Percentiles rank a stretch among this genome's conserved stretches.
These are phyloP conservation scores for Coemansia sp. DNA, from an alignment of 371 early-diverging fungal genomes.

Conservation along the genomic window DNA sequence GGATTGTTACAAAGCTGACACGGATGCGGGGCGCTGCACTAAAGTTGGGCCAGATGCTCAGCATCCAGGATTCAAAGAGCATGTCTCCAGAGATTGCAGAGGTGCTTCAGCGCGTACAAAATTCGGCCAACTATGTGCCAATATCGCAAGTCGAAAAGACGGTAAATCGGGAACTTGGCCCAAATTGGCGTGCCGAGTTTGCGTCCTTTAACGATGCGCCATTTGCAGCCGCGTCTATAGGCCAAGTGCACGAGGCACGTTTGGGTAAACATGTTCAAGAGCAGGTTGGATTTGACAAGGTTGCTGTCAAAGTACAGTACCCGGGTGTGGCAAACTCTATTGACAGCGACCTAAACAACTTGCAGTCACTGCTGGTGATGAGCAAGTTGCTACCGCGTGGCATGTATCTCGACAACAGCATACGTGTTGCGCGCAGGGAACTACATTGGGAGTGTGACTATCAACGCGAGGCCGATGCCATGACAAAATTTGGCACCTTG, in stretches of 20 bases:
- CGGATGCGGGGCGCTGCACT: constrained; percentile 96
- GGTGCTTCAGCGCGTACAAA: constrained; percentile 83
- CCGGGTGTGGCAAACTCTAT: constrained; percentile 90
- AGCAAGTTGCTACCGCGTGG: constrained; percentile 87
- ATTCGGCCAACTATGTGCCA: constrained; percentile 96
- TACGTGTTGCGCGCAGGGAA: constrained; percentile 85
- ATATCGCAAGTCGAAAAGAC: constrained; percentile 77
- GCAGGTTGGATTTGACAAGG: constrained; percentile 45
- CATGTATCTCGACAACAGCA: constrained; percentile 93
- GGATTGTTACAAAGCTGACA: constrained; percentile 82
- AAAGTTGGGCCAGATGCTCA: constrained; percentile 96
- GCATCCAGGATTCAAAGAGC: constrained; percentile 74
- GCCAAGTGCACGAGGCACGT: constrained; percentile 79
- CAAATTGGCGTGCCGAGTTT: constrained; percentile 74
- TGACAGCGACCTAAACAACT: constrained; percentile 81
- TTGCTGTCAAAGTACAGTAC: constrained; percentile 95
- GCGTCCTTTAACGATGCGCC: constrained; percentile 70
- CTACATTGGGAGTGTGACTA: constrained; percentile 96
- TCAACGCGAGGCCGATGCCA: constrained; percentile 78
- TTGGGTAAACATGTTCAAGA: constrained; percentile 7
- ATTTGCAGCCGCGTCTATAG: constrained; percentile 95
- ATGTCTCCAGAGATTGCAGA: constrained; percentile 77
- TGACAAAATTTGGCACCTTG: constrained; percentile 64
- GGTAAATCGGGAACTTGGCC: constrained; percentile 71
- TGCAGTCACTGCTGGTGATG: constrained; percentile 76